These are phyloP conservation scores for Pholiota molesta DNA, from an alignment of 768 basidiomycete species.

Conservation along the genomic window DNA sequence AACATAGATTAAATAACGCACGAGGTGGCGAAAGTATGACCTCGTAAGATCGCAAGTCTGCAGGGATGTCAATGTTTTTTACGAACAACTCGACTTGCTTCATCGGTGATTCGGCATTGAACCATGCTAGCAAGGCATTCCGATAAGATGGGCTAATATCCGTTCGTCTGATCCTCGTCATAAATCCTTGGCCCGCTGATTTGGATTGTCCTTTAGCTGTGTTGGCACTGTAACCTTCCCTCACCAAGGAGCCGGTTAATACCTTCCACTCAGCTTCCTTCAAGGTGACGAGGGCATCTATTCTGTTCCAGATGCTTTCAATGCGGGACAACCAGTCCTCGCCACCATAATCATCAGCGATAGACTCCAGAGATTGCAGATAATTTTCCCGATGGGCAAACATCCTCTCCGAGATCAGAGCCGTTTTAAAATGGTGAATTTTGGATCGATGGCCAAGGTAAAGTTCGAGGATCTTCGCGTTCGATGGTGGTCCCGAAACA, in stretches of 20 bases:
- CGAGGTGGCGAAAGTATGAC: constrained; percentile 1
- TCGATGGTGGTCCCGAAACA: constrained; percentile 10
- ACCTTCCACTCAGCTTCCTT: constrained; percentile 23
- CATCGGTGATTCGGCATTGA: constrained; percentile 6
- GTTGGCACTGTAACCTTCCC: constrained; percentile 18
- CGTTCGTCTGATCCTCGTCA: constrained; percentile 16
- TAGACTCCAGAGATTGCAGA: constrained; percentile 15
- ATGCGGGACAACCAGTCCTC: constrained; percentile 22
- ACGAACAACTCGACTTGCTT: constrained; percentile 21
- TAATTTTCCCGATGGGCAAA: constrained; percentile 1
- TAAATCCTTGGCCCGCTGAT: constrained; percentile 13
- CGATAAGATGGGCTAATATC: constrained; percentile 19
- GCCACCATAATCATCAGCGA: constrained; percentile 29
- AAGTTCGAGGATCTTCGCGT: constrained; percentile 11
- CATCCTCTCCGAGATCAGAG: constrained; percentile 13
- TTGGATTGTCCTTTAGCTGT: constrained; percentile 4
- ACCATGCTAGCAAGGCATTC: constrained; percentile 21
- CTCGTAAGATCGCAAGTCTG: constrained; percentile 20
- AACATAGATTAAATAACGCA: not conserved
- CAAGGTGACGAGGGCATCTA: constrained; percentile 21
- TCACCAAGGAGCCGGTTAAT: constrained; percentile 12
- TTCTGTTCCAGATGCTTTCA: constrained; percentile 22
- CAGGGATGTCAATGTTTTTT: constrained; percentile 20
- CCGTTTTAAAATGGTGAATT: constrained; percentile 17
- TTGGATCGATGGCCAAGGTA: constrained; percentile 14